These are phyloP conservation scores for Teratosphaeriaceae sp. DNA, from an alignment of 2,329 filamentous ascomycete genomes.

Conservation along the genomic window DNA sequence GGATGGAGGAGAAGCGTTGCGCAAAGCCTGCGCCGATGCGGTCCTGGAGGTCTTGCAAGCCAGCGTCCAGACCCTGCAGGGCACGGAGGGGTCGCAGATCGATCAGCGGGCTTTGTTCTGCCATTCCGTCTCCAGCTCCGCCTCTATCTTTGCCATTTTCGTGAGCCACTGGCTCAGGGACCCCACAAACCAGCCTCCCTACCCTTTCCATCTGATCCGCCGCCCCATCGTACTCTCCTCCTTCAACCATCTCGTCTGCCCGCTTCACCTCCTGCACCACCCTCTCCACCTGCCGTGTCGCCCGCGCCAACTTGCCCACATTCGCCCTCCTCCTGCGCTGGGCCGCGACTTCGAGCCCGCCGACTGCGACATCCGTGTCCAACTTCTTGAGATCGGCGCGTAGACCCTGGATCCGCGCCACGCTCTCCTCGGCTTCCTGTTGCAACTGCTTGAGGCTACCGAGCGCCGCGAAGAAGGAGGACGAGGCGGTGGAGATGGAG, in stretches of 20 bases:
- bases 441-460: slow-evolving; percentile 88
- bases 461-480: slow-evolving; percentile 91
- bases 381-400: slow-evolving; percentile 72
- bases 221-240: slow-evolving; percentile 75
- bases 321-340: slow-evolving; percentile 79
- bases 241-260: slow-evolving; percentile 77
- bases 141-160: slow-evolving; percentile 23
- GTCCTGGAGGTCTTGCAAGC: slow-evolving; percentile 67
- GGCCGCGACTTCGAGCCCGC: slow-evolving; percentile 77
- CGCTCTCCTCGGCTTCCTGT: slow-evolving; percentile 84
- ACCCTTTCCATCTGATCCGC: slow-evolving; percentile 70
- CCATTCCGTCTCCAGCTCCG: too few species aligned
- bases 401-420: slow-evolving; percentile 74
- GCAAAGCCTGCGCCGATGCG: slow-evolving; percentile 87
- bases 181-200: slow-evolving; percentile 76
- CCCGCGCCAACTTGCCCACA: slow-evolving; percentile 70
- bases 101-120: too few species aligned
- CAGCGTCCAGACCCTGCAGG: slow-evolving; percentile 70
- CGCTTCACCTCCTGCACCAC: slow-evolving; percentile 68
- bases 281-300: slow-evolving; percentile 73
- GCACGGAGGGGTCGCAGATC: slow-evolving; percentile 74
- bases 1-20: slow-evolving; percentile 65
- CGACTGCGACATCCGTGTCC: slow-evolving; percentile 80
- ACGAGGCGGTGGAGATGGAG: slow-evolving; percentile 91
- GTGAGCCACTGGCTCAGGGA: slow-evolving; percentile 46